Evolutionary conservation across 805 yeast species (phyloP), one percentile per base, ranked within the genome.

Genomic region (Suhomyces sp.): DNA sequence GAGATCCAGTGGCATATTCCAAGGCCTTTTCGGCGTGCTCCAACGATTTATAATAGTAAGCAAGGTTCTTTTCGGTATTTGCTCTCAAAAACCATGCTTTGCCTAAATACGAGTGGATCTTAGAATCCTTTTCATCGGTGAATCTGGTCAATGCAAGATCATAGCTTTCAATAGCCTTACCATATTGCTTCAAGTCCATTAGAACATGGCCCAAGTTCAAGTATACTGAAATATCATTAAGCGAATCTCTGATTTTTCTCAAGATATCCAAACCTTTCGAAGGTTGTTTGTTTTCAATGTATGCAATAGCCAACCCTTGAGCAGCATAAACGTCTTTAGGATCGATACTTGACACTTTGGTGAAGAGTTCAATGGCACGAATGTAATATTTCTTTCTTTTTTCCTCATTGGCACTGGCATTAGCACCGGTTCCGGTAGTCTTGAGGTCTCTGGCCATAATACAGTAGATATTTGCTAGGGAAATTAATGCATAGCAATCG

Each of bases 301-400:
- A 87, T 4, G 91, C 83, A 51, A 94, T 90, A 1, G 97, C 98
- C 55, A 94, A 78, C 50, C 99, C 99, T 69, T 94, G 99, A 1
- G 99, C 98, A 4, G 99, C 99, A 72, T 86, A 94, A 1, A 92
- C 93, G 65, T 93, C 89, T 58, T 80, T 77, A 2, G 92, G 83
- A 71, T 94, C 98, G 25, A 91, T 71, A 47, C 87, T 85, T 49
- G 94, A 73, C 1, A 90, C 97, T 70, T 94, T 94, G 62, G 90
- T 88, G 67, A 84, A 93, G 53, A 94, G 76, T 69, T 93, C 97
- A 12, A 92, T 87, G n/a, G 97, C 97, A 68, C 96, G 83, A 44
- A 86, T 76, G 65, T 87, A 93, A 50, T 90, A 86, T 57, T 86
- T 87, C 58, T 83, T 83, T 55, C 80, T 79, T 66, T 84, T 87